A percentile compares a stretch with the other conserved stretches of the same genome.
These are phyloP conservation scores for Symbiotaphrina buchneri DNA, from an alignment of 495 filamentous ascomycete genomes.

Conservation along the genomic window DNA sequence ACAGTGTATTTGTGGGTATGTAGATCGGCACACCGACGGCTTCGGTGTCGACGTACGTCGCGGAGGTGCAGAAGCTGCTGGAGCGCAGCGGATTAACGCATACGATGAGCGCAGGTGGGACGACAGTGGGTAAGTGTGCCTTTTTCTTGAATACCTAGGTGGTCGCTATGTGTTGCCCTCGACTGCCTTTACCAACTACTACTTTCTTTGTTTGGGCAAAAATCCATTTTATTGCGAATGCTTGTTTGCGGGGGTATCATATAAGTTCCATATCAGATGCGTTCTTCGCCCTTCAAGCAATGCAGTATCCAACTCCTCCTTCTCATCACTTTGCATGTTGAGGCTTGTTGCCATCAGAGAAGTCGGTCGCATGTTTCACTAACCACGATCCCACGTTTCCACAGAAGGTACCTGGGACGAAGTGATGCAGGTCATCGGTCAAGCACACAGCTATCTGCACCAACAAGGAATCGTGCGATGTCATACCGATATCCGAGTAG, in stretches of 20 bases:
- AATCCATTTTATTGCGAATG: not conserved
- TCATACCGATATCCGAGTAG: slow-evolving; percentile 75
- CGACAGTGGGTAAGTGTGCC: slow-evolving; percentile 60
- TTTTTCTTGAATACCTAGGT: not conserved
- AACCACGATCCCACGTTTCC: too few species aligned
- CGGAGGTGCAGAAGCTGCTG: slow-evolving; percentile 73
- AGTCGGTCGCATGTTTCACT: too few species aligned
- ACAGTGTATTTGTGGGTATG: not conserved
- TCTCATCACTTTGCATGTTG: not conserved
- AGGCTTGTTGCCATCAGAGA: slow-evolving; percentile 2
- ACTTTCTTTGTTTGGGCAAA: slow-evolving; percentile 3
- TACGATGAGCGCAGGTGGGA: slow-evolving; percentile 80
- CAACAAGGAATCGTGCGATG: slow-evolving; percentile 58
- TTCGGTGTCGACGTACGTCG: slow-evolving; percentile 73
- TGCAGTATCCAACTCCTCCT: not conserved
- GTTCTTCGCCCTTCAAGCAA: not conserved
- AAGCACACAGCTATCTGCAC: slow-evolving; percentile 72
- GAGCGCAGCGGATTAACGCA: slow-evolving; percentile 56
- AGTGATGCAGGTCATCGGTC: slow-evolving; percentile 73
- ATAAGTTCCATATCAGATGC: not conserved
- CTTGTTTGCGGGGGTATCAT: not conserved
- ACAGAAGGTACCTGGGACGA: slow-evolving; percentile 81
- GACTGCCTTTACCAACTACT: slow-evolving; percentile 1
- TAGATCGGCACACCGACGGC: slow-evolving; percentile 62
- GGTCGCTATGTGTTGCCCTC: not conserved